These are phyloP conservation scores for Calophaca sinica DNA, from an alignment of 306 rosid genomes.

Conservation along the genomic window DNA sequence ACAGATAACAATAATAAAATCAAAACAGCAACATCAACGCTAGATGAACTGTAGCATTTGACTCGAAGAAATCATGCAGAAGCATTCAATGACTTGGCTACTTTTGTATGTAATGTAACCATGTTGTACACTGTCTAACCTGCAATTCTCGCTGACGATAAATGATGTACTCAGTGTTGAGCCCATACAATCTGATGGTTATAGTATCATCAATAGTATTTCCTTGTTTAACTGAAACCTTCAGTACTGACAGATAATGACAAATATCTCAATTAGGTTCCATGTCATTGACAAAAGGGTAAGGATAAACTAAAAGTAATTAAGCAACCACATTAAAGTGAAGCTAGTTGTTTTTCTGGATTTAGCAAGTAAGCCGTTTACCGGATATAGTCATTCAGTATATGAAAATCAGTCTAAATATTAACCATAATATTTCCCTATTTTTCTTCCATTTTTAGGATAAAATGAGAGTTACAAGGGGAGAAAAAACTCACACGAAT, in stretches of 20 bases:
- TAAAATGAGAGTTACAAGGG: no score
- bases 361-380: constrained; percentile 15
- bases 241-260: constrained; percentile 64
- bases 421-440: no score
- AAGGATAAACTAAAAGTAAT: constrained; percentile 6
- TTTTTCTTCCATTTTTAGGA: no score
- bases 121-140: constrained; percentile 56
- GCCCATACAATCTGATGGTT: constrained; percentile 84
- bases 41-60: no score
- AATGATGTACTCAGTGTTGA: constrained; percentile 85
- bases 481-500: no score
- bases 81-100: no score
- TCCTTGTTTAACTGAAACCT: constrained; percentile 71
- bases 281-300: neutral
- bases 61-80: no score
- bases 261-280: constrained; percentile 34
- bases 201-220: constrained; percentile 53
- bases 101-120: neutral
- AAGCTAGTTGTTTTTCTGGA: no score
- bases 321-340: constrained; percentile 10
- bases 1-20: no score
- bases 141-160: constrained; percentile 86
- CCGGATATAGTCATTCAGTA: no score
- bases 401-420: no score
- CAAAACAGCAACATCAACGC: no score